Percentiles rank a stretch among this genome's conserved stretches.
These are phyloP conservation scores for Vinca minor DNA, from an alignment of 257 asterid species.

Conservation along the genomic window DNA sequence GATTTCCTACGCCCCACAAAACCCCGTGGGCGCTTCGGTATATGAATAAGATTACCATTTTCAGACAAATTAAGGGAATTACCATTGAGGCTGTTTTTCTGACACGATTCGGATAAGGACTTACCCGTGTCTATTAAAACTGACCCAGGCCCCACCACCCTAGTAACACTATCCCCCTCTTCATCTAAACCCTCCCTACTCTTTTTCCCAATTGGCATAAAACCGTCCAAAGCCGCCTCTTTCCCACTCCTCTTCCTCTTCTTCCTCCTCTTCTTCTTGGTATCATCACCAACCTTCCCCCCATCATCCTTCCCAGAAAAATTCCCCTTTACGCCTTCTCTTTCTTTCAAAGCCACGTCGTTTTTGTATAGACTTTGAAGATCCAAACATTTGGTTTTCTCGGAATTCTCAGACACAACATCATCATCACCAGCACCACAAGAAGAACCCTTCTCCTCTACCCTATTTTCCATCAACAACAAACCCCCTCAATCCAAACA, in stretches of 20 bases:
- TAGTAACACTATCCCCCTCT: too few species aligned
- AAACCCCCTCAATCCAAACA: slow-evolving; percentile 38
- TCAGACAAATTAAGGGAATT: slow-evolving; percentile 47
- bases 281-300: slow-evolving; percentile 23
- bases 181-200: slow-evolving; percentile 34
- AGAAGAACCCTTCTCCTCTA: slow-evolving; percentile 34
- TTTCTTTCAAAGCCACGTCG: slow-evolving; percentile 37
- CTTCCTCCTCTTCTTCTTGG: slow-evolving; percentile 37
- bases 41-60: slow-evolving; percentile 44
- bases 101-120: slow-evolving; percentile 21
- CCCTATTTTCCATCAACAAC: slow-evolving; percentile 69
- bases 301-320: slow-evolving; percentile 28
- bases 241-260: slow-evolving; percentile 49
- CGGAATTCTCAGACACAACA: slow-evolving; percentile 48
- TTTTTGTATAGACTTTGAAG: slow-evolving; percentile 60
- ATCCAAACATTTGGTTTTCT: slow-evolving; percentile 80
- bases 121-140: slow-evolving; percentile 13
- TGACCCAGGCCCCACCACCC: slow-evolving; percentile 24
- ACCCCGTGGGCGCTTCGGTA: slow-evolving; percentile 90
- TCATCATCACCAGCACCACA: slow-evolving; percentile 32
- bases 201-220: slow-evolving; percentile 48
- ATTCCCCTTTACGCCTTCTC: slow-evolving; percentile 19
- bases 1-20: slow-evolving; percentile 47
- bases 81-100: slow-evolving; percentile 42
- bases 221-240: slow-evolving; percentile 46